Percentiles rank a stretch among this genome's conserved stretches.
Evolutionary conservation across 495 filamentous ascomycete genomes (phyloP).

Genomic region (Recurvomyces mirabilis): DNA sequence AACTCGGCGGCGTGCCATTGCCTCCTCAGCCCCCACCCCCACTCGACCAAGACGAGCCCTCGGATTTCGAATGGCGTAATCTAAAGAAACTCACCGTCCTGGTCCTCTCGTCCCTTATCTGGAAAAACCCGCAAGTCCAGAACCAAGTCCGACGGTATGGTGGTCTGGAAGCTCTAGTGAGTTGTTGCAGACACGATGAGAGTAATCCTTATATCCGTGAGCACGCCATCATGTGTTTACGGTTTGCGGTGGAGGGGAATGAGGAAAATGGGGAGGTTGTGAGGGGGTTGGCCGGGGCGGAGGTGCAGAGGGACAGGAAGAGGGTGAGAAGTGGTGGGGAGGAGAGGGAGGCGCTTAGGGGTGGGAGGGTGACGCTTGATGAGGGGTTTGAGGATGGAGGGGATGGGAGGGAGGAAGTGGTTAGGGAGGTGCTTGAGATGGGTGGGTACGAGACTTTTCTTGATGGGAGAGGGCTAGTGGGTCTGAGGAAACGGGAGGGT

Average conservation of each 20-base stretch:
- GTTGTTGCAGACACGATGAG: constrained; percentile 75
- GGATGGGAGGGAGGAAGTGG: constrained; percentile 17
- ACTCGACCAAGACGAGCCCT: constrained; percentile 51
- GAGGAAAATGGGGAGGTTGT: constrained; percentile 67
- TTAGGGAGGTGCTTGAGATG: constrained; percentile 30
- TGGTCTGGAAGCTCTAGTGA: constrained; percentile 73
- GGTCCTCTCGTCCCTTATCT: constrained; percentile 70
- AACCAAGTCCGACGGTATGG: constrained; percentile 71
- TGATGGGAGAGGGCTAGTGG: constrained; percentile 29
- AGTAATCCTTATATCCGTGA: constrained; percentile 86
- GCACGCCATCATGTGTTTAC: constrained; percentile 79
- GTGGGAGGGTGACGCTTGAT: background rate
- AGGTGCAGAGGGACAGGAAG: background rate
- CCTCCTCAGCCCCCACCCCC: background rate
- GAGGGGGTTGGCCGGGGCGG: constrained; percentile 40
- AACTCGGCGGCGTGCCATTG: constrained; percentile 36
- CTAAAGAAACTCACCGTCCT: constrained; percentile 86
- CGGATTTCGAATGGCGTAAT: constrained; percentile 85
- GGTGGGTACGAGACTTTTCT: constrained; percentile 34
- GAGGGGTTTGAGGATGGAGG: background rate
- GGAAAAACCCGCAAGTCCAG: constrained; percentile 71
- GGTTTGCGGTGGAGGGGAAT: constrained; percentile 78
- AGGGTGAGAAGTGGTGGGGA: background rate
- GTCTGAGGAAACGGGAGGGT: constrained; percentile 22
- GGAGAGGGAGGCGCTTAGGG: background rate